Evolutionary conservation across 2,329 filamentous ascomycete species (phyloP).

Genomic region (Aspergillus proliferans): DNA sequence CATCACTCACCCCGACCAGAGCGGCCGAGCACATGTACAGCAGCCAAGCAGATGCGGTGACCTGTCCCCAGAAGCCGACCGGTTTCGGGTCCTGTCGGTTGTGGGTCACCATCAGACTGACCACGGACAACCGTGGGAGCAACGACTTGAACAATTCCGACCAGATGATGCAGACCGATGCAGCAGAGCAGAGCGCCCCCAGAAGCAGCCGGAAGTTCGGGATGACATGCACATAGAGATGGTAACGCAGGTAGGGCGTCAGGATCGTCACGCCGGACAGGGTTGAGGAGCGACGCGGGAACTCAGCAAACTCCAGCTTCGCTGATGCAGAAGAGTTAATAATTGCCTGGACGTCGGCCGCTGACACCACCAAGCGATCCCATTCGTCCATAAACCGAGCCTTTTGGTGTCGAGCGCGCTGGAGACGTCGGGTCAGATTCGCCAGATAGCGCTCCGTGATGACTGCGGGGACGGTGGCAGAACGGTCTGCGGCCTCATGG

Average conservation of each 20-base stretch:
- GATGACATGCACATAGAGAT: slow-evolving; percentile 67
- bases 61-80: slow-evolving; percentile 79
- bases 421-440: slow-evolving; percentile 74
- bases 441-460: slow-evolving; percentile 92
- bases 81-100: slow-evolving; percentile 64
- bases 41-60: slow-evolving; percentile 81
- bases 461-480: slow-evolving; percentile 61
- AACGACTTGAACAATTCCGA: slow-evolving; percentile 86
- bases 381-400: slow-evolving; percentile 80
- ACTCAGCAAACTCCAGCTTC: slow-evolving; percentile 66
- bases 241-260: slow-evolving; percentile 74
- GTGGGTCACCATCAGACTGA: slow-evolving; percentile 58
- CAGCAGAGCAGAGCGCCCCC: slow-evolving; percentile 63
- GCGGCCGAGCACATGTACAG: slow-evolving; percentile 93
- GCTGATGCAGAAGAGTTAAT: slow-evolving; percentile 77
- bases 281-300: slow-evolving; percentile 51
- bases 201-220: slow-evolving; percentile 61
- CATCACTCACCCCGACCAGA: slow-evolving; percentile 78
- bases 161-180: slow-evolving; percentile 82
- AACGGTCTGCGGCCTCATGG: slow-evolving; percentile 26
- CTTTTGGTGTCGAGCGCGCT: slow-evolving; percentile 74
- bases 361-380: slow-evolving; percentile 69
- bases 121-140: slow-evolving; percentile 66
- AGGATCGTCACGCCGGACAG: slow-evolving; percentile 56
- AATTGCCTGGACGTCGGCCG: slow-evolving; percentile 69